These are phyloP conservation scores for Phytophthora rubi DNA, from an alignment of 352 stramenopile genomes.

Conservation along the genomic window DNA sequence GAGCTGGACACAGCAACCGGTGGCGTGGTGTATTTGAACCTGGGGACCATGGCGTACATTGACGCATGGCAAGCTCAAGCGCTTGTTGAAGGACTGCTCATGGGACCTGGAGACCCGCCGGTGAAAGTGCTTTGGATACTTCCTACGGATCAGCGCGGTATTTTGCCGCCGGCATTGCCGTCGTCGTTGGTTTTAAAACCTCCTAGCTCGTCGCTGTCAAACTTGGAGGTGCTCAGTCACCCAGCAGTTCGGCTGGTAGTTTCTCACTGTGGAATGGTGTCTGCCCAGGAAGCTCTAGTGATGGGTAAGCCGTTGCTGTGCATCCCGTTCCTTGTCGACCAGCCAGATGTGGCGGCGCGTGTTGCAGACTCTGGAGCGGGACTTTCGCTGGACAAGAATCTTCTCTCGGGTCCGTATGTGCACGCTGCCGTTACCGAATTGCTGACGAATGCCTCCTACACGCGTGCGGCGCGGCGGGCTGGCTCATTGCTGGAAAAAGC, in stretches of 20 bases:
- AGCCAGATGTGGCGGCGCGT: slow-evolving; percentile 83
- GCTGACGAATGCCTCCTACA: slow-evolving; percentile 59
- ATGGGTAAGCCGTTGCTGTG: slow-evolving; percentile 85
- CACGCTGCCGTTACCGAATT: slow-evolving; percentile 57
- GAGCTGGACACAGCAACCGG: slow-evolving; percentile 20
- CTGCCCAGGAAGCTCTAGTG: slow-evolving; percentile 81
- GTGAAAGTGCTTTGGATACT: slow-evolving; percentile 84
- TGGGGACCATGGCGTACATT: slow-evolving; percentile 83
- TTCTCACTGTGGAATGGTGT: slow-evolving; percentile 90
- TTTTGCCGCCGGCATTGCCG: slow-evolving; percentile 61
- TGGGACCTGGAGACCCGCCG: slow-evolving; percentile 42
- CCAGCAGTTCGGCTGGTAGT: slow-evolving; percentile 68
- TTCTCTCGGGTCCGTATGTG: slow-evolving; percentile 58
- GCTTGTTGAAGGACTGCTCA: slow-evolving; percentile 69
- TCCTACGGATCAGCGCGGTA: slow-evolving; percentile 70
- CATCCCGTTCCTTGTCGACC: slow-evolving; percentile 89
- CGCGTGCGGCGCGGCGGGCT: slow-evolving; percentile 50
- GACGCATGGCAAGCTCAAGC: slow-evolving; percentile 81
- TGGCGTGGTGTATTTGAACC: slow-evolving; percentile 76
- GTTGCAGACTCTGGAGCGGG: slow-evolving; percentile 80
- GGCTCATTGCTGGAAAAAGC: slow-evolving; percentile 63
- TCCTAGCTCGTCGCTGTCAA: slow-evolving; percentile 59
- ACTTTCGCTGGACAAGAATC: slow-evolving; percentile 76
- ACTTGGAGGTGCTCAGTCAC: slow-evolving; percentile 72
- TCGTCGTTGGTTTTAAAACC: slow-evolving; percentile 71